A percentile compares a stretch with the other conserved stretches of the same genome.
Conservation (phyloP, 2,329 filamentous ascomycete species). For the Neofusicoccum parvum region DNA sequence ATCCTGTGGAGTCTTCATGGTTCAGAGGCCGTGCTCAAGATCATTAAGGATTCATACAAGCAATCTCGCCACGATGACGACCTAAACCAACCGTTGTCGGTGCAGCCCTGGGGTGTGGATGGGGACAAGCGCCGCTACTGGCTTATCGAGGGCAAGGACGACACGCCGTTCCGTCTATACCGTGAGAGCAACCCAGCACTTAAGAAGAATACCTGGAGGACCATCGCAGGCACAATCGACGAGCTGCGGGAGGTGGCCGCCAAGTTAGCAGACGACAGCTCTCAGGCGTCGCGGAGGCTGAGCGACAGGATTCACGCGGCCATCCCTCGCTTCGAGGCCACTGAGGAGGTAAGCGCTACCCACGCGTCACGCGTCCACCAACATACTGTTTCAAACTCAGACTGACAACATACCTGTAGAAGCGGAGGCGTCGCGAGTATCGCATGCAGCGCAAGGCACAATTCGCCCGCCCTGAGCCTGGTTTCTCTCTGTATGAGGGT, state of each 20-base stretch:
- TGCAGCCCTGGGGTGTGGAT: conserved; percentile 88
- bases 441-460: conserved; percentile 81
- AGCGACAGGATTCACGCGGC: conserved; percentile 76
- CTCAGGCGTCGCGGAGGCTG: conserved; percentile 76
- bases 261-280: conserved; percentile 77
- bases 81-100: conserved; percentile 81
- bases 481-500: conserved; percentile 93
- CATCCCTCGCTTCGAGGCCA: conserved; percentile 87
- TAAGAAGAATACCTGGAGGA: conserved; percentile 84
- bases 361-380: not conserved
- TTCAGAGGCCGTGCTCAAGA: conserved; percentile 77
- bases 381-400: not conserved
- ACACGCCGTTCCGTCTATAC: conserved; percentile 92
- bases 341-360: conserved; percentile 71
- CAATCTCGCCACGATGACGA: conserved; percentile 77
- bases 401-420: conserved; percentile 54
- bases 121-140: conserved; percentile 92
- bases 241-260: conserved; percentile 76
- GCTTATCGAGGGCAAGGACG: conserved; percentile 88
- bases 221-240: conserved; percentile 85
- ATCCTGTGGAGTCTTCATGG: conserved; percentile 87
- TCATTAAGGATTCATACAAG: conserved; percentile 88
- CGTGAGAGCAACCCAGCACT: conserved; percentile 84
- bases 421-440: conserved; percentile 91
- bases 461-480: conserved; percentile 83